A percentile compares a stretch with the other conserved stretches of the same genome.
Conservation (phyloP, 345 rosid species). For the Ricinus communis region DNA sequence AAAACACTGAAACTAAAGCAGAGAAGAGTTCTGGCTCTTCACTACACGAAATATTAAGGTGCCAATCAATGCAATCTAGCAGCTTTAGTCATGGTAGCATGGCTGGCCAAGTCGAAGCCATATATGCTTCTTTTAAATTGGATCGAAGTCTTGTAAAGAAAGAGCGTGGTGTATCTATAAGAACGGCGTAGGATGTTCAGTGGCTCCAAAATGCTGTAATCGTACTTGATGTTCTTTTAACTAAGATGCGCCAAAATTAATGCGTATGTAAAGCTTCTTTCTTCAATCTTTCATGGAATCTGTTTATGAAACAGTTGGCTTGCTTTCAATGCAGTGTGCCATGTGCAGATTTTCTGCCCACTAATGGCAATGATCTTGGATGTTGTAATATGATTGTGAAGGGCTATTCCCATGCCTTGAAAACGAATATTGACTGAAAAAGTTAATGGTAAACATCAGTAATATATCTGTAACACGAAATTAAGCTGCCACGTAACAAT, state of each 20-base stretch:
- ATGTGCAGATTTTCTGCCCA: too few species aligned
- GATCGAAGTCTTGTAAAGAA: conserved; percentile 44
- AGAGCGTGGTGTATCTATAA: conserved; percentile 14
- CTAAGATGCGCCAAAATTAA: background rate
- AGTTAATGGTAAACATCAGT: too few species aligned
- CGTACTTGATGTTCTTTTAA: background rate
- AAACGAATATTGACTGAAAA: too few species aligned
- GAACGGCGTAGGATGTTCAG: background rate
- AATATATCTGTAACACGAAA: too few species aligned
- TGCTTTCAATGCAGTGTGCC: too few species aligned
- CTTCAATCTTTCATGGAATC: too few species aligned
- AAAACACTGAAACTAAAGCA: conserved; percentile 28
- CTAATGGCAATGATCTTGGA: too few species aligned
- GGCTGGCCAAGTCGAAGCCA: conserved; percentile 52
- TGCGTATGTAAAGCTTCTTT: background rate
- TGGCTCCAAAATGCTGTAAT: background rate
- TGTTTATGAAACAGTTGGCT: too few species aligned
- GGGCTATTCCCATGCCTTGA: too few species aligned
- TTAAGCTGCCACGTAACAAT: too few species aligned
- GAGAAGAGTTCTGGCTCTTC: conserved; percentile 48
- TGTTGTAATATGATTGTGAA: too few species aligned
- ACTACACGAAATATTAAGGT: conserved; percentile 61
- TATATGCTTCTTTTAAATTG: conserved; percentile 79
- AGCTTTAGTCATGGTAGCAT: conserved; percentile 30
- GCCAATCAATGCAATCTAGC: conserved; percentile 49